phyloP scores from a whole-genome alignment of 1,139 yeast species.

The Saccharomyces pastorianus region DNA sequence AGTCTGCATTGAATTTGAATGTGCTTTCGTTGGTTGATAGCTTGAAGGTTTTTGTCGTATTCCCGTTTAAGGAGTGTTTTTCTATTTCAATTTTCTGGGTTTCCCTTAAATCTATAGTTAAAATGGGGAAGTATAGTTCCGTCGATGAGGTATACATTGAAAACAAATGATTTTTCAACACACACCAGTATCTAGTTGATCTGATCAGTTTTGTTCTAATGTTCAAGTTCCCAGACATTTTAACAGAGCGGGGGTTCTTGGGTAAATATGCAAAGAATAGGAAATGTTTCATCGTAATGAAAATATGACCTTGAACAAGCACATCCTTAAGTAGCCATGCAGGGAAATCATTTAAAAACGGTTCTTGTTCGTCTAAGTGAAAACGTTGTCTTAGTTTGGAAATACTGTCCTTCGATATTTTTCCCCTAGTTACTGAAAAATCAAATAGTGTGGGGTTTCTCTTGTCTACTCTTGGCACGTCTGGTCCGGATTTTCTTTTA shows the following conservation, averaged over 20 bases:
- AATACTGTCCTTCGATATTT: background rate
- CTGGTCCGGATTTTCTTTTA: constrained; percentile 4
- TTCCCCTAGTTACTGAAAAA: constrained; percentile 31
- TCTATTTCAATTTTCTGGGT: constrained; percentile 50
- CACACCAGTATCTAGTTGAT: constrained; percentile 60
- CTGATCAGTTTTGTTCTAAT: constrained; percentile 24
- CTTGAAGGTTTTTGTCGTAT: constrained; percentile 35
- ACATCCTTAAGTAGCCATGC: constrained; percentile 82
- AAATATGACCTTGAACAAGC: constrained; percentile 75
- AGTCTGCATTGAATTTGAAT: constrained; percentile 67
- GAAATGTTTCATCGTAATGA: constrained; percentile 56
- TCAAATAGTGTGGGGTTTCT: constrained; percentile 31
- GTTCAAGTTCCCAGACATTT: constrained; percentile 30
- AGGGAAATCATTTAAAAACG: constrained; percentile 49
- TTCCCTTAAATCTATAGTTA: constrained; percentile 65
- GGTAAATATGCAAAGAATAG: constrained; percentile 80
- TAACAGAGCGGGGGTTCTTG: constrained; percentile 29
- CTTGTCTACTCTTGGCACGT: background rate
- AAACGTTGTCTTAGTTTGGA: constrained; percentile 33
- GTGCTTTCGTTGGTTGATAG: constrained; percentile 51
- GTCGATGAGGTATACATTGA: constrained; percentile 64
- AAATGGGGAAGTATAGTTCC: constrained; percentile 72
- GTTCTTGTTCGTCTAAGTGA: constrained; percentile 42
- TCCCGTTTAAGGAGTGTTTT: constrained; percentile 12
- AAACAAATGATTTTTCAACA: constrained; percentile 60